Evolutionary conservation across 768 basidiomycete species (phyloP).

Genomic region (Lepiota brunneoincarnata): DNA sequence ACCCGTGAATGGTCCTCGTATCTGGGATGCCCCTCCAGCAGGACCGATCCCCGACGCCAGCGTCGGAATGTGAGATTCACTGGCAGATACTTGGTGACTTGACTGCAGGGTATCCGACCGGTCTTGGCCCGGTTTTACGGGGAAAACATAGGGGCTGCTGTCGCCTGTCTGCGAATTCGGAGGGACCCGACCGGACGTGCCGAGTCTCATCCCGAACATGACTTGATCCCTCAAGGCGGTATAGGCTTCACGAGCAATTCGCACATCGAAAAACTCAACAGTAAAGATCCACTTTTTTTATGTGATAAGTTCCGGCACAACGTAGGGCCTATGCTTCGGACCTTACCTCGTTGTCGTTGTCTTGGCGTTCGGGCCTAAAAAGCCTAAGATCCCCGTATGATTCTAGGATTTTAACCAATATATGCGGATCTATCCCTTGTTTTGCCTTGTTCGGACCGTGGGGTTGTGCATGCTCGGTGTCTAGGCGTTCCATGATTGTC

Average conservation of each 20-base stretch:
- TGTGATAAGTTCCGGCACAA: not conserved
- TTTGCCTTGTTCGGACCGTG: not conserved
- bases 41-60: constrained; percentile 20
- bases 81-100: constrained; percentile 11
- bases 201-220: constrained; percentile 52
- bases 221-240: constrained; percentile 44
- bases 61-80: constrained; percentile 17
- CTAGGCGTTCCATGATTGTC: constrained; percentile 20
- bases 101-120: constrained; percentile 17
- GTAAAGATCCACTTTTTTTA: constrained; percentile 36
- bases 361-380: constrained; percentile 22
- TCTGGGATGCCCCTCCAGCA: constrained; percentile 33
- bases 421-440: constrained; percentile 19
- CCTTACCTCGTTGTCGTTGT: constrained; percentile 23
- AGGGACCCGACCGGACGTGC: constrained; percentile 32
- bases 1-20: constrained; percentile 26
- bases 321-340: not conserved
- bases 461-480: not conserved
- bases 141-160: not conserved
- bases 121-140: constrained; percentile 8
- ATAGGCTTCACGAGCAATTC: constrained; percentile 53
- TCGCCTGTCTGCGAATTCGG: constrained; percentile 15
- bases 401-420: constrained; percentile 18
- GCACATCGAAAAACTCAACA: constrained; percentile 68
- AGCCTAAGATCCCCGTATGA: constrained; percentile 33